A percentile compares a stretch with the other conserved stretches of the same genome.
Conservation (phyloP, 768 basidiomycete genomes). For the Pisolithus marmoratus region DNA sequence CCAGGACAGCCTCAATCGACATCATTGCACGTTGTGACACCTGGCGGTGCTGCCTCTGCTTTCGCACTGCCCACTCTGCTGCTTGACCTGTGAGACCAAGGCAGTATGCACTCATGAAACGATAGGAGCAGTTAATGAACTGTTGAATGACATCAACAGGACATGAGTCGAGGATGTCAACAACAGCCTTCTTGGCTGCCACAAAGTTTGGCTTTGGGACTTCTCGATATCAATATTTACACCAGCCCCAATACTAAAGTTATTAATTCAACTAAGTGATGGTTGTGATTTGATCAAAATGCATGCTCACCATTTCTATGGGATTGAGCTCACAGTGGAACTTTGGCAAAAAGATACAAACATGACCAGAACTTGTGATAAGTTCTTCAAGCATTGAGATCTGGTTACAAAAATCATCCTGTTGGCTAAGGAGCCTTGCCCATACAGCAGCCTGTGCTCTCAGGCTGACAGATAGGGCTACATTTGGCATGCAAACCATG, state of each 20-base stretch:
- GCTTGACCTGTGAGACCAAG: constrained; percentile 31
- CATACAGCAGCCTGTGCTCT: constrained; percentile 23
- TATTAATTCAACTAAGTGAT: not conserved
- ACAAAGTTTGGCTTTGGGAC: not conserved
- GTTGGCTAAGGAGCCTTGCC: constrained; percentile 19
- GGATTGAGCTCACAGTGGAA: constrained; percentile 35
- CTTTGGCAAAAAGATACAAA: constrained; percentile 29
- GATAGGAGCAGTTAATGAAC: constrained; percentile 18
- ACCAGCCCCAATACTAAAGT: not conserved
- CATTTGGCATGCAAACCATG: constrained; percentile 29
- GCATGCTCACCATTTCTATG: constrained; percentile 6
- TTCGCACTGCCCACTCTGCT: constrained; percentile 30
- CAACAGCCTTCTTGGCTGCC: not conserved
- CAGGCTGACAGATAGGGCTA: constrained; percentile 15
- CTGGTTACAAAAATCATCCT: constrained; percentile 24
- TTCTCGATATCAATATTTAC: not conserved
- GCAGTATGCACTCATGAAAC: constrained; percentile 33
- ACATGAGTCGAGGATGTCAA: not conserved
- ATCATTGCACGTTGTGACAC: constrained; percentile 28
- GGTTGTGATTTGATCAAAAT: not conserved
- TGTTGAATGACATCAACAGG: not conserved
- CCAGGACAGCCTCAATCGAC: constrained; percentile 22
- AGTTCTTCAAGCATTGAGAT: constrained; percentile 17
- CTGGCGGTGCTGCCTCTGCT: constrained; percentile 17
- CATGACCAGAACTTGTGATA: constrained; percentile 20